Percentiles rank a stretch among this genome's conserved stretches.
These are phyloP conservation scores for Candida vartiovaarae DNA, from an alignment of 805 yeast genomes.

Conservation along the genomic window DNA sequence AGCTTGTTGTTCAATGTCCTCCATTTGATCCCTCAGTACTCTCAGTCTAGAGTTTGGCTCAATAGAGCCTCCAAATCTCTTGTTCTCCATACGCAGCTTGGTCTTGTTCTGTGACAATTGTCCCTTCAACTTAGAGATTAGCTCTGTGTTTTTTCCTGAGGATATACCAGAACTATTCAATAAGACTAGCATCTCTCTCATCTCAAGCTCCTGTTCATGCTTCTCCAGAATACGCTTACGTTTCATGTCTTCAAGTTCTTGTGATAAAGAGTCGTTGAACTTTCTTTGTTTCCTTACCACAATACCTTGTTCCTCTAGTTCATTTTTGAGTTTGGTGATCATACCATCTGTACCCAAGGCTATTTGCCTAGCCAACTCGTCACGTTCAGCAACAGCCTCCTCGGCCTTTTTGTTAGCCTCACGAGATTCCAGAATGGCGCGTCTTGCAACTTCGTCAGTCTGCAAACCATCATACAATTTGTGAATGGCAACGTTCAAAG, in stretches of 20 bases:
- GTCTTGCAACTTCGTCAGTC: slow-evolving; percentile 79
- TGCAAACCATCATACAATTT: slow-evolving; percentile 61
- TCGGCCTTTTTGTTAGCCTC: slow-evolving; percentile 47
- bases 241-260: slow-evolving; percentile 58
- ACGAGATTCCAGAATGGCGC: slow-evolving; percentile 55
- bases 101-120: slow-evolving; percentile 32
- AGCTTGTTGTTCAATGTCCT: slow-evolving; percentile 75
- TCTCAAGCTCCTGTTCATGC: slow-evolving; percentile 69
- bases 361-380: slow-evolving; percentile 57
- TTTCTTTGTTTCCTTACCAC: slow-evolving; percentile 54
- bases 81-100: slow-evolving; percentile 36
- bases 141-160: slow-evolving; percentile 27
- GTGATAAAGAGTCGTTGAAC: slow-evolving; percentile 50
- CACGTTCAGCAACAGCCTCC: slow-evolving; percentile 50
- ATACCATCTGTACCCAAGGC: slow-evolving; percentile 73
- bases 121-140: slow-evolving; percentile 32
- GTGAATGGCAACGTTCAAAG: slow-evolving; percentile 72
- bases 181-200: slow-evolving; percentile 64
- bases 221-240: slow-evolving; percentile 51
- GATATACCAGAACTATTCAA: slow-evolving; percentile 39
- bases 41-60: slow-evolving; percentile 77
- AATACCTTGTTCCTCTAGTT: slow-evolving; percentile 55
- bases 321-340: slow-evolving; percentile 50
- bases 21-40: slow-evolving; percentile 77
- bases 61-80: slow-evolving; percentile 42